These are phyloP conservation scores for Candida insectalens DNA, from an alignment of 805 yeast species.

Conservation along the genomic window DNA sequence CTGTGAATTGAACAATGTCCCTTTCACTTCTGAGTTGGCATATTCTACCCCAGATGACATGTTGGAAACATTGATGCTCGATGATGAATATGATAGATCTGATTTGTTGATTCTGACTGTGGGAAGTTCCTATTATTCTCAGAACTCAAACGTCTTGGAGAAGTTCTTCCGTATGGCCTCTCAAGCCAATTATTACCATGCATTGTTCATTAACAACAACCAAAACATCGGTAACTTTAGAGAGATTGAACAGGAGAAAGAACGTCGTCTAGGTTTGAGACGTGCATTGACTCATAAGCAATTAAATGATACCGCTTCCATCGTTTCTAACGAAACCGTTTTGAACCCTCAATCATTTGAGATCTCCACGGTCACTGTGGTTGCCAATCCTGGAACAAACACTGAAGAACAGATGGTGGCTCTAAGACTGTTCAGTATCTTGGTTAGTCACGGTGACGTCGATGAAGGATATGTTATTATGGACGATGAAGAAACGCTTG, in stretches of 20 bases:
- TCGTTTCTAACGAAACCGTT: slow-evolving; percentile 17
- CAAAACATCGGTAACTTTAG: slow-evolving; percentile 6
- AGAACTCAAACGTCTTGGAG: slow-evolving; percentile 6
- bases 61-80: slow-evolving; percentile 14
- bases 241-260: slow-evolving; percentile 1
- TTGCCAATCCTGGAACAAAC: slow-evolving; percentile 10
- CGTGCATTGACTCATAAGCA: background rate
- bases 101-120: slow-evolving; percentile 18
- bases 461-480: slow-evolving; percentile 4
- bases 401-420: slow-evolving; percentile 14
- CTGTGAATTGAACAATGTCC: slow-evolving; percentile 20
- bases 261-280: background rate
- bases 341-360: slow-evolving; percentile 20
- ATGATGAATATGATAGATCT: slow-evolving; percentile 9
- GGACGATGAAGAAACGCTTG: background rate
- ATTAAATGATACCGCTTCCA: slow-evolving; percentile 7
- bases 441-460: slow-evolving; percentile 14
- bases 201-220: slow-evolving; percentile 20
- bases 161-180: slow-evolving; percentile 10
- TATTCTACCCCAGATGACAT: slow-evolving; percentile 20
- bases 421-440: slow-evolving; percentile 14
- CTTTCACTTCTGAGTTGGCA: slow-evolving; percentile 23
- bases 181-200: slow-evolving; percentile 7
- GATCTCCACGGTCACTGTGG: slow-evolving; percentile 15
- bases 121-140: slow-evolving; percentile 13